Conservation (phyloP, 2,329 filamentous ascomycete genomes). For the Parastagonospora avenae region DNA sequence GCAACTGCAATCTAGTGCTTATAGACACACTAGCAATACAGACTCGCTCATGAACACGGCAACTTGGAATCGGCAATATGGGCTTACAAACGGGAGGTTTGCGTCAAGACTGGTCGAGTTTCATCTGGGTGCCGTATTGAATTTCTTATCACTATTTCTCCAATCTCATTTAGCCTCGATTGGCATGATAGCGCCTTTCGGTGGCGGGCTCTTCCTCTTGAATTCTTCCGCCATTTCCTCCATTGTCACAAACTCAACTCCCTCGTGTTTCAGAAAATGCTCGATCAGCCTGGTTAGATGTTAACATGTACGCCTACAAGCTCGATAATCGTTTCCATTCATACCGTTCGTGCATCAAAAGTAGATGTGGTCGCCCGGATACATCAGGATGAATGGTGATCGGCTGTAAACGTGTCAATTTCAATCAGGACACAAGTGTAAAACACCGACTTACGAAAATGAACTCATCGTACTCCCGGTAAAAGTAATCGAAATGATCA, state of each 20-base stretch:
- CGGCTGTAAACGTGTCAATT: conserved; percentile 44
- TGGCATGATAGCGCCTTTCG: conserved; percentile 65
- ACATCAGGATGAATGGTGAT: conserved; percentile 76
- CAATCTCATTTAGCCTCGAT: conserved; percentile 60
- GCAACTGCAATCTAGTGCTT: too few species aligned
- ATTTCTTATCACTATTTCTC: conserved; percentile 29
- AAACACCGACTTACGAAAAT: conserved; percentile 62
- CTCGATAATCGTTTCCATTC: conserved; percentile 1
- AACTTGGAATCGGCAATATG: too few species aligned
- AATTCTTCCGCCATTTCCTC: conserved; percentile 74
- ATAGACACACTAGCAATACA: too few species aligned
- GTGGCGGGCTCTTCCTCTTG: conserved; percentile 66
- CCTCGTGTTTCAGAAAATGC: conserved; percentile 66
- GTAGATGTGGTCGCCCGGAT: conserved; percentile 68
- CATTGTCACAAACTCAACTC: conserved; percentile 71
- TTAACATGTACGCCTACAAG: neutral
- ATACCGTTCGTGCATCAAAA: conserved; percentile 74
- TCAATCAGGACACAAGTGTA: conserved; percentile 30
- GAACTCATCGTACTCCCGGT: conserved; percentile 76
- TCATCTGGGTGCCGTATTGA: neutral
- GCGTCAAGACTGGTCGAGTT: too few species aligned
- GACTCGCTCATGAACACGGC: too few species aligned
- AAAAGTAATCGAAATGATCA: conserved; percentile 74
- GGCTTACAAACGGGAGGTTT: too few species aligned
- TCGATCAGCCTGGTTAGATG: conserved; percentile 61